These are phyloP conservation scores for Blumeriella jaapii DNA, from an alignment of 2,329 filamentous ascomycete species.

Conservation along the genomic window DNA sequence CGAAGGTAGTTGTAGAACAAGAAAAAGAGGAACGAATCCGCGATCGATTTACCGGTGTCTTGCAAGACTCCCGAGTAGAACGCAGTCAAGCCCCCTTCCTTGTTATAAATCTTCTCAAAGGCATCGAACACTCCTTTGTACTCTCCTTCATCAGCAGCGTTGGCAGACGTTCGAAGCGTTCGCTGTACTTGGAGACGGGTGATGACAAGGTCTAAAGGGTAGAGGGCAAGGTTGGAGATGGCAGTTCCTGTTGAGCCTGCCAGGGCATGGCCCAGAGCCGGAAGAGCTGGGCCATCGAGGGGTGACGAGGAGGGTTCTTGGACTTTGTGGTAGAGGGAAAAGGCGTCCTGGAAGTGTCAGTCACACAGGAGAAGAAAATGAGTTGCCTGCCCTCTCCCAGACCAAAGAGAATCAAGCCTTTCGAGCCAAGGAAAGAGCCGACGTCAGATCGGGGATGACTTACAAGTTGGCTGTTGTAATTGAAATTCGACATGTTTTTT, in stretches of 20 bases:
- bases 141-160: slow-evolving; percentile 29
- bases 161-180: slow-evolving; percentile 35
- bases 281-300: slow-evolving; percentile 36
- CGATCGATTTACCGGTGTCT: slow-evolving; percentile 55
- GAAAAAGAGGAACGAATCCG: slow-evolving; percentile 80
- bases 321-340: slow-evolving; percentile 25
- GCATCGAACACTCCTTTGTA: slow-evolving; percentile 61
- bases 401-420: neutral
- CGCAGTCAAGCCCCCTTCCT: slow-evolving; percentile 55
- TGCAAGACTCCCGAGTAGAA: slow-evolving; percentile 57
- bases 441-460: neutral
- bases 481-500: slow-evolving; percentile 4
- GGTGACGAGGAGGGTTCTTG: slow-evolving; percentile 27
- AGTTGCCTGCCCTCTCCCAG: no score
- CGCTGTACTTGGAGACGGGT: slow-evolving; percentile 73
- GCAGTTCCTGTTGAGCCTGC: slow-evolving; percentile 71
- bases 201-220: slow-evolving; percentile 72
- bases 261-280: slow-evolving; percentile 69
- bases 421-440: no score
- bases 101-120: slow-evolving; percentile 54
- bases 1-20: slow-evolving; percentile 56
- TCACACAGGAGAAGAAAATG: no score
- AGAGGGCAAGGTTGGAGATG: slow-evolving; percentile 65
- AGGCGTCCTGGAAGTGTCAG: slow-evolving; percentile 21
- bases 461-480: slow-evolving; percentile 32